Percentiles rank a stretch among this genome's conserved stretches.
Evolutionary conservation across 139 green algal genomes (phyloP).

Genomic region (Axilococcus clingmanii): DNA sequence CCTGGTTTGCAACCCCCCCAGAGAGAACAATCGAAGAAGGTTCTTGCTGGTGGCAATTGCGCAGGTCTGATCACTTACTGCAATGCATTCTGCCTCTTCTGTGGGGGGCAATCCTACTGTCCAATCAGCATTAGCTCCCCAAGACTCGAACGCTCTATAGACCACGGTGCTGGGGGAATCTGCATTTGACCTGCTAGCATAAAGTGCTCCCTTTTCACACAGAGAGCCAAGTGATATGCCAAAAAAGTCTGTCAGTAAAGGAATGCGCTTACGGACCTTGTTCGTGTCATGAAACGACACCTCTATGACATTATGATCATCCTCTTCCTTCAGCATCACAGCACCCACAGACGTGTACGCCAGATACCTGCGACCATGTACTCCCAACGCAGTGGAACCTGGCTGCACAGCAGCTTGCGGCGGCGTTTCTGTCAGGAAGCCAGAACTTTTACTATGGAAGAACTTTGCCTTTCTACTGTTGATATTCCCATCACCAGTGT

Average conservation of each 20-base stretch:
- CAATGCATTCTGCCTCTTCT: slow-evolving; percentile 55
- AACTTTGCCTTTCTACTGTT: too few relatives aligned
- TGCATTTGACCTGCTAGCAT: slow-evolving; percentile 28
- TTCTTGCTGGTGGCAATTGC: slow-evolving; percentile 51
- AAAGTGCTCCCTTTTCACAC: slow-evolving; percentile 47
- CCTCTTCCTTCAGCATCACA: slow-evolving; percentile 41
- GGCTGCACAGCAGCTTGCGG: slow-evolving; percentile 63
- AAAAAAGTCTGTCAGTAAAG: slow-evolving; percentile 73
- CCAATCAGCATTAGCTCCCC: slow-evolving; percentile 71
- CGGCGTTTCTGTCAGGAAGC: not conserved
- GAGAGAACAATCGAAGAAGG: slow-evolving; percentile 67
- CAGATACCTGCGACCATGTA: slow-evolving; percentile 48
- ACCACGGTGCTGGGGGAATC: slow-evolving; percentile 36
- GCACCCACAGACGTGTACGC: slow-evolving; percentile 61
- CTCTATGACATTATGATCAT: slow-evolving; percentile 51
- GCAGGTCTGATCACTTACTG: slow-evolving; percentile 45
- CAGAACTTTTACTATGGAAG: not conserved
- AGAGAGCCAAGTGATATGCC: slow-evolving; percentile 62
- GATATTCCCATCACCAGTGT: too few relatives aligned
- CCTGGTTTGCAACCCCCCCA: slow-evolving; percentile 29
- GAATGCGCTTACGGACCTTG: slow-evolving; percentile 41
- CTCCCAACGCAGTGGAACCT: slow-evolving; percentile 29
- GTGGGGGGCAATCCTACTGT: slow-evolving; percentile 44
- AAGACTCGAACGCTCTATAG: slow-evolving; percentile 70
- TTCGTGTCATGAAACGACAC: slow-evolving; percentile 75